A percentile compares a stretch with the other conserved stretches of the same genome.
These are phyloP conservation scores for Raffaelea ambrosiae DNA, from an alignment of 2,329 filamentous ascomycete genomes.

Conservation along the genomic window DNA sequence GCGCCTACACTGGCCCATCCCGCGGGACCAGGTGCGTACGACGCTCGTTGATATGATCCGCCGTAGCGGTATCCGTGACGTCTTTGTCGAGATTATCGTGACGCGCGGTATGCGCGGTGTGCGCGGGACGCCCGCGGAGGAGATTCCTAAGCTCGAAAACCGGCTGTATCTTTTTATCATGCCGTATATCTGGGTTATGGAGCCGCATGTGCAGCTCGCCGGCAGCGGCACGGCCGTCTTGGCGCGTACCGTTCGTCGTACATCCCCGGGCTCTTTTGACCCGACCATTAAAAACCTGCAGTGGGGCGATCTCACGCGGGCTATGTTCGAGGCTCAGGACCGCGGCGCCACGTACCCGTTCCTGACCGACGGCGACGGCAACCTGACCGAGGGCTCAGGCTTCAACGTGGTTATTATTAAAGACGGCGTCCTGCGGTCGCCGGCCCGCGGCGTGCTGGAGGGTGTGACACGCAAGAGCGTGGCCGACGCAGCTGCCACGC, in stretches of 20 bases:
- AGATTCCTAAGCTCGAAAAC: constrained; percentile 22
- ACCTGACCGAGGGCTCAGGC: constrained; percentile 36
- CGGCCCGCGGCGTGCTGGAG: constrained; percentile 36
- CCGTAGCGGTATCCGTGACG: constrained; percentile 37
- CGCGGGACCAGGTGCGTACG: constrained; percentile 27
- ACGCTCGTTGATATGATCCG: constrained; percentile 35
- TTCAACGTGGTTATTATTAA: constrained; percentile 37
- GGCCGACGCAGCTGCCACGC: constrained; percentile 28
- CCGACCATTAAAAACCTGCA: constrained; percentile 44
- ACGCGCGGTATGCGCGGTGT: constrained; percentile 37
- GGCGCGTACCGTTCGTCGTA: constrained; percentile 18
- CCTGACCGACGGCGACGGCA: constrained; percentile 38
- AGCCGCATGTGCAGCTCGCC: constrained; percentile 29
- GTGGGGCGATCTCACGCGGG: constrained; percentile 37
- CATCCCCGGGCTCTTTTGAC: constrained; percentile 36
- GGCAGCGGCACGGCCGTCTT: constrained; percentile 33
- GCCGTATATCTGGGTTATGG: constrained; percentile 43
- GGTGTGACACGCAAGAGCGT: constrained; percentile 41
- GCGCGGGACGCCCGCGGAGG: constrained; percentile 23
- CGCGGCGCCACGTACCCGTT: constrained; percentile 39
- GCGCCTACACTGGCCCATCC: constrained; percentile 31
- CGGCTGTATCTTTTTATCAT: constrained; percentile 38
- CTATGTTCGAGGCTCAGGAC: constrained; percentile 35
- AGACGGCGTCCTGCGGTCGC: constrained; percentile 33
- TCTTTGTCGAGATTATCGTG: constrained; percentile 41